Conservation (phyloP, 2,329 filamentous ascomycete species). For the Colletotrichum lupini region DNA sequence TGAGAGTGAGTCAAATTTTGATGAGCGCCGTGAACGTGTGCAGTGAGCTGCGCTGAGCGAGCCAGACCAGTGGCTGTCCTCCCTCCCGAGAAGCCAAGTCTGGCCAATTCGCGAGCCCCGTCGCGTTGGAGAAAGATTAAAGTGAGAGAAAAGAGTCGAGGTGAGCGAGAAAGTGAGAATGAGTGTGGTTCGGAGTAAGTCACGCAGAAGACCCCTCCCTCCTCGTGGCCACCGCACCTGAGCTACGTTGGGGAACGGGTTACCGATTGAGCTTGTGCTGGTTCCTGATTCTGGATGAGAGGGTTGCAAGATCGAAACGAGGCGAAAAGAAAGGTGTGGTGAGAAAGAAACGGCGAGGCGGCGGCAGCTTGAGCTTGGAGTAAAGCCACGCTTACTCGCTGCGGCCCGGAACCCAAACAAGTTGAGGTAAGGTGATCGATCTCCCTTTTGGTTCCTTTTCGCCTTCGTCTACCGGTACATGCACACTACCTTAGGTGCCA, state of each 20-base stretch:
- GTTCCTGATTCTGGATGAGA: background rate
- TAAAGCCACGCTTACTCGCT: slow-evolving; percentile 8
- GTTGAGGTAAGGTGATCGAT: background rate
- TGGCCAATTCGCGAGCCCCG: slow-evolving; percentile 13
- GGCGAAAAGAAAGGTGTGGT: background rate
- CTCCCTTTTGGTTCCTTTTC: slow-evolving; percentile 7
- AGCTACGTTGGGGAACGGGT: background rate
- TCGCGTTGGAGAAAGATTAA: background rate
- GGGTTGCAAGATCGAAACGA: background rate
- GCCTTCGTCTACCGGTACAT: background rate
- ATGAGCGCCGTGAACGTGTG: slow-evolving; percentile 5
- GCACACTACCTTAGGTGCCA: background rate
- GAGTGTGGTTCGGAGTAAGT: background rate
- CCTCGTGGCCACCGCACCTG: background rate
- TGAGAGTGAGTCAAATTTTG: slow-evolving; percentile 31
- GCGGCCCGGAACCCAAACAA: slow-evolving; percentile 4
- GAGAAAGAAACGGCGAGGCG: slow-evolving; percentile 6
- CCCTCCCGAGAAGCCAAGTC: slow-evolving; percentile 20
- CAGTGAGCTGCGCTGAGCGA: background rate
- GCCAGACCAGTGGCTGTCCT: slow-evolving; percentile 1
- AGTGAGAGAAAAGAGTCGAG: background rate
- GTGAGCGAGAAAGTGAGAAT: background rate
- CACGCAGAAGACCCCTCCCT: background rate
- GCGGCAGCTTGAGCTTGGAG: background rate
- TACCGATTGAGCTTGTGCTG: background rate